Evolutionary conservation across 768 basidiomycete species (phyloP).

Genomic region (Pleurotus sapidus): DNA sequence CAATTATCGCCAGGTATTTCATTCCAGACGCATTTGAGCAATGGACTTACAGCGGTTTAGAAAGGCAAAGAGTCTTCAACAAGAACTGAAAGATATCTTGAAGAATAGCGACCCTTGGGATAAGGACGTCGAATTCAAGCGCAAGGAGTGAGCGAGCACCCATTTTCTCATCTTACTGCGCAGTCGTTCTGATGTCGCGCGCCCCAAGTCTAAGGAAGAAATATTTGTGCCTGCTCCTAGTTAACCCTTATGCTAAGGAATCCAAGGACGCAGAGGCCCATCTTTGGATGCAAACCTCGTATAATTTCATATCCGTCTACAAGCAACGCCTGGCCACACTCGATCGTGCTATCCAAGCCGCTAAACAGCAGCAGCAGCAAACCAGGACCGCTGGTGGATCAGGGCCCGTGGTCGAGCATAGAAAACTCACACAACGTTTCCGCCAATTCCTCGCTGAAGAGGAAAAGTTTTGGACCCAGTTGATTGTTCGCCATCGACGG

Average conservation of each 20-base stretch:
- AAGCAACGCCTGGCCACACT: slow-evolving; percentile 70
- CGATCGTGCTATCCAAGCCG: slow-evolving; percentile 52
- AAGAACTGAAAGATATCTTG: slow-evolving; percentile 72
- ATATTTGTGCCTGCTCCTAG: slow-evolving; percentile 66
- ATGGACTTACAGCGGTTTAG: slow-evolving; percentile 33
- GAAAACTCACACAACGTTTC: slow-evolving; percentile 86
- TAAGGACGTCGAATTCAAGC: slow-evolving; percentile 80
- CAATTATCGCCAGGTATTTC: slow-evolving; percentile 40
- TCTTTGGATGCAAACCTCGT: slow-evolving; percentile 92
- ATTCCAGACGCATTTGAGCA: slow-evolving; percentile 12
- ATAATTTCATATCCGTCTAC: slow-evolving; percentile 80
- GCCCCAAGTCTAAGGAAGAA: slow-evolving; percentile 59
- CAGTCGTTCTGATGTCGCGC: slow-evolving; percentile 12
- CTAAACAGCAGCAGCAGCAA: slow-evolving; percentile 31
- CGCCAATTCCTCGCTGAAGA: slow-evolving; percentile 87
- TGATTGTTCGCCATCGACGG: slow-evolving; percentile 72
- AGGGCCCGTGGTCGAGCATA: slow-evolving; percentile 69
- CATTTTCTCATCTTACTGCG: slow-evolving; percentile 10
- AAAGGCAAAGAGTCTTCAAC: slow-evolving; percentile 76
- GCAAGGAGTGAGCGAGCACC: slow-evolving; percentile 76
- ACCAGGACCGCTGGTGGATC: slow-evolving; percentile 34
- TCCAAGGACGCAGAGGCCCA: slow-evolving; percentile 79
- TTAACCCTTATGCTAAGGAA: slow-evolving; percentile 67
- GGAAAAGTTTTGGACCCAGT: slow-evolving; percentile 86
- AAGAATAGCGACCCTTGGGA: slow-evolving; percentile 78